Evolutionary conservation across 495 filamentous ascomycete species (phyloP), one percentile per base, ranked within the genome.

Genomic region (Hypoxylon subgilvum): DNA sequence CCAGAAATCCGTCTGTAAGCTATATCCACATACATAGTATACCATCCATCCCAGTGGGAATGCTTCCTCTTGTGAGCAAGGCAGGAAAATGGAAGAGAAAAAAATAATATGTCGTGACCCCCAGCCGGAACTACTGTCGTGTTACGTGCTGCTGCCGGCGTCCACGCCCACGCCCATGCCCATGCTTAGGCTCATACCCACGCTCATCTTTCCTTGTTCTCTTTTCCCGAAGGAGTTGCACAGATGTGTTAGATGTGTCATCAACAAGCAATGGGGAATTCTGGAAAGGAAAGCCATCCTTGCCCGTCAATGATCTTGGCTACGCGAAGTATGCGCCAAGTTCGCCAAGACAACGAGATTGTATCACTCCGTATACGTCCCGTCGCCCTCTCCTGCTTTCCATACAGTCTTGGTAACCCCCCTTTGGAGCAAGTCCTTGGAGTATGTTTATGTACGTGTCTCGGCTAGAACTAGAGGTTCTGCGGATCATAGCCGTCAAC

Each of bases 291-390:
- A 47, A 60, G 38, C 41, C 25, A 65, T 57, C 62, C 62, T 61
- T 52, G 57, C 56, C 40, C 62, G 19, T 56, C 52, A 57, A 53
- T 39, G 28, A 28, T 61, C 62, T 65, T 65, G 62, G 62, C 62
- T 61, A 59, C 25, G 62, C 51, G 45, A 52, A 35, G 38, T 61
- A 61, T 65, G 62, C 57, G 62, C 62, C 57, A 65, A 65, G 62
- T 65, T 60, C 57, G 62, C 57, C 62, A 65, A 61, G 62, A 46
- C 9, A 47, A 61, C 46, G 57, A 60, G 31, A 61, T 65, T 65
- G 56, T 65, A 61, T 55, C 52, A 61, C 57, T 61, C 35, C 53
- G n/a, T 45, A 32, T 55, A 38, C 4, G 23, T 56, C 62, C 44
- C 49, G 61, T 50, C 28, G 48, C 44, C 41, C 13, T 34, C 9